Conservation (phyloP, 2,329 filamentous ascomycete species). For the Aspergillus tamarii region DNA sequence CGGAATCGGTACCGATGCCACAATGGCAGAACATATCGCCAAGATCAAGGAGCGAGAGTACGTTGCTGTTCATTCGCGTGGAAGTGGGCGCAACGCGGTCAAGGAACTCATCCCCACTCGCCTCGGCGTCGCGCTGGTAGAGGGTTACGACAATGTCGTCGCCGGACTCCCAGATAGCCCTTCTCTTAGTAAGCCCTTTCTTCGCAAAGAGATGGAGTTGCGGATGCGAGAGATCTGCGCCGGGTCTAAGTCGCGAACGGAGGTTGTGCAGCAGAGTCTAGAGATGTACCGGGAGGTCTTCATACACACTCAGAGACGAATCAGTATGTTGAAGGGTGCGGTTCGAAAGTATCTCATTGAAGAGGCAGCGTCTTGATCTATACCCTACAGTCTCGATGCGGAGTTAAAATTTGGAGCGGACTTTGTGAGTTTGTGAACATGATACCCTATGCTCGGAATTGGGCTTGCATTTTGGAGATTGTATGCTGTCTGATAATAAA, state of each 20-base stretch:
- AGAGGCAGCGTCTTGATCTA: slow-evolving; percentile 25
- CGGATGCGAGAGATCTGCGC: slow-evolving; percentile 98
- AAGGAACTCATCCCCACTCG: slow-evolving; percentile 92
- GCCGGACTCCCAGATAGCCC: slow-evolving; percentile 67
- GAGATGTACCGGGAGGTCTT: slow-evolving; percentile 87
- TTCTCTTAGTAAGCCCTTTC: slow-evolving; percentile 90
- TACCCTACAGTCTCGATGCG: neutral
- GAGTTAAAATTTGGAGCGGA: neutral
- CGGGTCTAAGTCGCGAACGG: slow-evolving; percentile 72
- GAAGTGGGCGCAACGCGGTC: slow-evolving; percentile 54
- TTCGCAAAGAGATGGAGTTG: slow-evolving; percentile 96
- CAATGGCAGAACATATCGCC: slow-evolving; percentile 97
- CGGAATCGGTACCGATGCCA: slow-evolving; percentile 96
- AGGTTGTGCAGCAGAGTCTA: slow-evolving; percentile 80
- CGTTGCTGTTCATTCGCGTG: slow-evolving; percentile 66
- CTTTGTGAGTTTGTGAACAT: neutral
- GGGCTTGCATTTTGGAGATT: neutral
- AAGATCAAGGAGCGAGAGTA: slow-evolving; percentile 93
- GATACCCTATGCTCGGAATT: slow-evolving; percentile 9
- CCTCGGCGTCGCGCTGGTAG: slow-evolving; percentile 85
- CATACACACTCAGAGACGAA: slow-evolving; percentile 75
- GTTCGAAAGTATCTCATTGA: slow-evolving; percentile 61
- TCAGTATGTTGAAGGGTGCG: slow-evolving; percentile 64
- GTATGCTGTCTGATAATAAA: neutral
- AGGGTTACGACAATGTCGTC: slow-evolving; percentile 93